Base-by-base conservation (phyloP, 805 yeast genomes). In the Saturnispora zaruensis region DNA sequence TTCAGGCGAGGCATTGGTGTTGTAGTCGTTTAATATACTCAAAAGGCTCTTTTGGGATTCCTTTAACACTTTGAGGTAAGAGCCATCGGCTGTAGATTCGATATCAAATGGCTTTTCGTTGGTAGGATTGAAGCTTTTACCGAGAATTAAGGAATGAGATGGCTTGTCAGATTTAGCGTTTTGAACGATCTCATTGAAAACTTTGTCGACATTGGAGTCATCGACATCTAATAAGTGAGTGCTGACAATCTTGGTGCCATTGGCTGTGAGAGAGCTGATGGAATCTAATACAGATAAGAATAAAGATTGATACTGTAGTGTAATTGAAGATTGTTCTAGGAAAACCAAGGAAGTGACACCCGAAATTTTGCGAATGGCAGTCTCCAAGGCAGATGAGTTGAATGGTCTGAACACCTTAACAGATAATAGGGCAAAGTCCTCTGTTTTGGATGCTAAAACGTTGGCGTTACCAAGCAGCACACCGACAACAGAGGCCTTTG, bases 391-490 rank as follows among this genome's bases (percentile, higher is more conserved):
- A n/a, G 69, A 63, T 45, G 81, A 70, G 52, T 74, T 68, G 70
- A 89, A 85, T 3, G 96, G 96, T 59, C 87, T 78, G 70, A 84
- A 84, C 30, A 78, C 77, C 38, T 83, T 78, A 43, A 87, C 71
- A 7, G 78, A 67, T 42, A 85, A 66, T 30, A 84, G 62, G 40
- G 81, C 76, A 41, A 55, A 53, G n/a, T 44, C 47, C 5, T 43
- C 36, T 20, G 41, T 50, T 51, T 40, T 53, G n/a, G 28, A 41
- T n/a, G 47, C n/a, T 4, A 63, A 49, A 16, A 33, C 30, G 6
- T 40, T 26, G 41, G 78, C 71, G 46, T 79, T 74, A 48, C 95
- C 93, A 53, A 88, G 72, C 45, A 81, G 72, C 18, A 88, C 73
- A 16, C 84, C 64, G 1, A 82, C 77, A 52, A 76, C 59, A 9